Conservation (phyloP, 805 yeast genomes). For the Candida andamanensis region DNA sequence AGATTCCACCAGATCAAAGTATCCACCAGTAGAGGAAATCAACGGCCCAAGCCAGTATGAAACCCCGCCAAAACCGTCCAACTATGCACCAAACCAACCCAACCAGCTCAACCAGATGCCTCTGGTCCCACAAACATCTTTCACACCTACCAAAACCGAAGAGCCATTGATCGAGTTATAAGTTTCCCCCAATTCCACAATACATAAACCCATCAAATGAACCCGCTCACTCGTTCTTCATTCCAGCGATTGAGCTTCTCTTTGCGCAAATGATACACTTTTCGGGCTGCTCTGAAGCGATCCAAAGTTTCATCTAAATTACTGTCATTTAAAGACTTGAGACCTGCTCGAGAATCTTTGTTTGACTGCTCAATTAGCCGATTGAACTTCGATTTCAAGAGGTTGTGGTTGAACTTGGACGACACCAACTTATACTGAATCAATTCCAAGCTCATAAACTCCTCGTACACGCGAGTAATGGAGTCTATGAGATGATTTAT, state of each 20-base stretch:
- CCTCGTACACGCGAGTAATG: constrained; percentile 22
- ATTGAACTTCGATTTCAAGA: constrained; percentile 24
- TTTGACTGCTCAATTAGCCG: constrained; percentile 20
- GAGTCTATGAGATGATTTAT: constrained; percentile 21
- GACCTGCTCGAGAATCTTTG: constrained; percentile 16
- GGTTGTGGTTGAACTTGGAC: constrained; percentile 30
- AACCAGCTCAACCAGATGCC: not conserved
- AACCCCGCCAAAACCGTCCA: too few species aligned
- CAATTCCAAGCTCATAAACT: constrained; percentile 31
- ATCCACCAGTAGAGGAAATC: constrained; percentile 13
- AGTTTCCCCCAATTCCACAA: too few species aligned
- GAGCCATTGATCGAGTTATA: constrained; percentile 40
- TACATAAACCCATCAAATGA: too few species aligned
- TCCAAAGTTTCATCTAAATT: constrained; percentile 13
- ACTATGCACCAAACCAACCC: not conserved
- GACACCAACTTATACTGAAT: constrained; percentile 35
- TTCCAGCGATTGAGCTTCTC: constrained; percentile 40
- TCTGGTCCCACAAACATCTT: not conserved
- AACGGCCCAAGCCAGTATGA: not conserved
- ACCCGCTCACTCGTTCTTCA: constrained; percentile 41
- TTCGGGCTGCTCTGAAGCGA: constrained; percentile 15
- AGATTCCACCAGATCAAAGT: constrained; percentile 10
- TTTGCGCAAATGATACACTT: constrained; percentile 26
- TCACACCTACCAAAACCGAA: constrained; percentile 8
- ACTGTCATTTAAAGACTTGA: constrained; percentile 4